Conservation (phyloP, 1,139 yeast species). For the Kodamaea anthophila region DNA sequence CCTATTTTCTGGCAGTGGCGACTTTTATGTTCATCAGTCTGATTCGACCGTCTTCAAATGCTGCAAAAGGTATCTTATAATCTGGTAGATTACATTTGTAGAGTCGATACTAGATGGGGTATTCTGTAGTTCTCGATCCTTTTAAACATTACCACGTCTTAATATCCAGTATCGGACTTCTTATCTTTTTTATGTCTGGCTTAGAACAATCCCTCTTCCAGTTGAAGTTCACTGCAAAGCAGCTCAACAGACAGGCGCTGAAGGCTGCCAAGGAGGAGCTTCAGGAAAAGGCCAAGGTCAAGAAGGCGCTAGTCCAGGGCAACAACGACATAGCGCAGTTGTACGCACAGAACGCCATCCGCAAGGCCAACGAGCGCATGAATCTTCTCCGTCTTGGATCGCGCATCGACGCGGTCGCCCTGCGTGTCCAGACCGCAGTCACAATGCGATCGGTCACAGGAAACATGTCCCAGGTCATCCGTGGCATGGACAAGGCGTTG, state of each 20-base stretch:
- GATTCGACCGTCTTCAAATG: no score
- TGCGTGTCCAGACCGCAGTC: constrained; percentile 94
- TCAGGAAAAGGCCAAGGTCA: constrained; percentile 80
- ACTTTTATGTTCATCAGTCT: no score
- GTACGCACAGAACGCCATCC: constrained; percentile 92
- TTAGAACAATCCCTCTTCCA: constrained; percentile 44
- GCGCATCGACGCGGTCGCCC: constrained; percentile 91
- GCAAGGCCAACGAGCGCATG: constrained; percentile 83
- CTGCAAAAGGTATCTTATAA: no score
- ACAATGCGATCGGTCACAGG: constrained; percentile 94
- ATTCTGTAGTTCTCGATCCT: no score
- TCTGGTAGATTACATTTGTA: no score
- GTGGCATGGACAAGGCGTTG: constrained; percentile 94
- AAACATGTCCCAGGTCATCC: constrained; percentile 87
- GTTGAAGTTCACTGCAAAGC: constrained; percentile 84
- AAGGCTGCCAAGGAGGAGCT: constrained; percentile 89
- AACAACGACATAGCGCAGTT: constrained; percentile 89
- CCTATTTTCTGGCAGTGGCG: no score
- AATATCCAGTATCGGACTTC: no score
- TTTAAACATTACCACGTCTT: no score
- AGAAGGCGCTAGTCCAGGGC: constrained; percentile 82
- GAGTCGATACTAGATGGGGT: no score
- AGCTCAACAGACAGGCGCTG: constrained; percentile 80
- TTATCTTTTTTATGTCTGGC: constrained; percentile 33
- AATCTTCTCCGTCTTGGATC: constrained; percentile 79